A percentile compares a stretch with the other conserved stretches of the same genome.
Evolutionary conservation across 1,284 basidiomycete genomes (phyloP).

Genomic region (Pseudozyma pruni): DNA sequence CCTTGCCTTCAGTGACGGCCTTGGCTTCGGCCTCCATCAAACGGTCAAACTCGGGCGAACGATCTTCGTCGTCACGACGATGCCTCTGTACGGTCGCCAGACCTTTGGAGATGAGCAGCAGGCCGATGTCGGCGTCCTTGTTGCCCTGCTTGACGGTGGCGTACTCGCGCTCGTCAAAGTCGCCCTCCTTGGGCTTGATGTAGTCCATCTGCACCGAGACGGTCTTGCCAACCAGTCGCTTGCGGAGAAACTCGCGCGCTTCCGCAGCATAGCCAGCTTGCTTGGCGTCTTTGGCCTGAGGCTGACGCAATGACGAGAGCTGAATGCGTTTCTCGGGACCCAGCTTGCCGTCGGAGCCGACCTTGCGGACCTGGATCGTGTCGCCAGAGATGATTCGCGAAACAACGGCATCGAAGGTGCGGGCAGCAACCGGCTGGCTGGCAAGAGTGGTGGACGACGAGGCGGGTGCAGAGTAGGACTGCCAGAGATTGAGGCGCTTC

Average conservation of each 20-base stretch:
- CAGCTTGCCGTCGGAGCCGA: constrained; percentile 68
- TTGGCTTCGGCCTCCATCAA: constrained; percentile 89
- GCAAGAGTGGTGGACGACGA: constrained; percentile 35
- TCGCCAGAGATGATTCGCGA: constrained; percentile 91
- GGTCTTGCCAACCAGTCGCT: constrained; percentile 56
- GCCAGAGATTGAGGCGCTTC: constrained; percentile 81
- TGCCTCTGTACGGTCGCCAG: constrained; percentile 89
- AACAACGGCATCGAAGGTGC: constrained; percentile 78
- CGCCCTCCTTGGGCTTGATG: constrained; percentile 60
- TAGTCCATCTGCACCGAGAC: constrained; percentile 62
- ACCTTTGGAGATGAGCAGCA: constrained; percentile 91
- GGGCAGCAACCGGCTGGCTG: constrained; percentile 41
- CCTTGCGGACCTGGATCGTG: constrained; percentile 74
- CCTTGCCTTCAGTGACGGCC: constrained; percentile 81
- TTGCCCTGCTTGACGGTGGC: constrained; percentile 58
- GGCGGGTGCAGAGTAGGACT: constrained; percentile 70
- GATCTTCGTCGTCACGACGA: constrained; percentile 90
- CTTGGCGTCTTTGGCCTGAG: constrained; percentile 78
- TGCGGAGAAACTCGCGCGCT: constrained; percentile 76
- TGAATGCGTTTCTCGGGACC: constrained; percentile 83
- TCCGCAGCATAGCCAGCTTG: constrained; percentile 90
- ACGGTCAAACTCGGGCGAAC: constrained; percentile 92
- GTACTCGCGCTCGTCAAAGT: constrained; percentile 60
- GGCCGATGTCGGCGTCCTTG: constrained; percentile 77
- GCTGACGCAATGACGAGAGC: constrained; percentile 85